These are phyloP conservation scores for Magnaporthiopsis incrustans DNA, from an alignment of 2,329 filamentous ascomycete genomes.

Conservation along the genomic window DNA sequence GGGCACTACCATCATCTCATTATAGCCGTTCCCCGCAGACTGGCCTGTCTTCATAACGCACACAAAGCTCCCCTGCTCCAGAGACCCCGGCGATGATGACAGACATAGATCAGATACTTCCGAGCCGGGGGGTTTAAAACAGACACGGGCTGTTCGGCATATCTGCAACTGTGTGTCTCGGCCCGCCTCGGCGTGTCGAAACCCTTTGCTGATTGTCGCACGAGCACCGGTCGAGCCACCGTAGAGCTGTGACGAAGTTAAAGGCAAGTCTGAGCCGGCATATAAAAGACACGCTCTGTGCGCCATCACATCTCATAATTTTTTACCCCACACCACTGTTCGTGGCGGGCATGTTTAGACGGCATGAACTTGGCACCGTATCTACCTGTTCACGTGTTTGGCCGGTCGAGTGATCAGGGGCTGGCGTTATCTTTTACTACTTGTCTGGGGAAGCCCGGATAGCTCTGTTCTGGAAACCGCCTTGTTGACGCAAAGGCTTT, in stretches of 20 bases:
- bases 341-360: background rate
- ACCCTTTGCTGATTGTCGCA: constrained; percentile 30
- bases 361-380: background rate
- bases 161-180: constrained; percentile 39
- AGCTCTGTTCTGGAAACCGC: background rate
- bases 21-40: constrained; percentile 14
- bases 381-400: background rate
- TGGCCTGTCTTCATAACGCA: background rate
- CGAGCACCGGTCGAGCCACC: constrained; percentile 17
- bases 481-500: background rate
- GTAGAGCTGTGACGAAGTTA: constrained; percentile 24
- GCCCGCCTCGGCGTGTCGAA: constrained; percentile 24
- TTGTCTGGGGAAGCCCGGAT: background rate
- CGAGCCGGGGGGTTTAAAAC: constrained; percentile 38
- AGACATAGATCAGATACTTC: constrained; percentile 60
- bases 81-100: constrained; percentile 53
- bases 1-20: constrained; percentile 55
- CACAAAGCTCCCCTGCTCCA: background rate
- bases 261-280: constrained; percentile 30
- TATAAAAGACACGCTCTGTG: background rate
- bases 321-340: background rate
- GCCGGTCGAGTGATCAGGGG: background rate
- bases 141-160: constrained; percentile 9
- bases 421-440: background rate
- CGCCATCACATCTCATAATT: background rate